phyloP scores from a whole-genome alignment of 495 filamentous ascomycete species.

The Xylaria cubensis region DNA sequence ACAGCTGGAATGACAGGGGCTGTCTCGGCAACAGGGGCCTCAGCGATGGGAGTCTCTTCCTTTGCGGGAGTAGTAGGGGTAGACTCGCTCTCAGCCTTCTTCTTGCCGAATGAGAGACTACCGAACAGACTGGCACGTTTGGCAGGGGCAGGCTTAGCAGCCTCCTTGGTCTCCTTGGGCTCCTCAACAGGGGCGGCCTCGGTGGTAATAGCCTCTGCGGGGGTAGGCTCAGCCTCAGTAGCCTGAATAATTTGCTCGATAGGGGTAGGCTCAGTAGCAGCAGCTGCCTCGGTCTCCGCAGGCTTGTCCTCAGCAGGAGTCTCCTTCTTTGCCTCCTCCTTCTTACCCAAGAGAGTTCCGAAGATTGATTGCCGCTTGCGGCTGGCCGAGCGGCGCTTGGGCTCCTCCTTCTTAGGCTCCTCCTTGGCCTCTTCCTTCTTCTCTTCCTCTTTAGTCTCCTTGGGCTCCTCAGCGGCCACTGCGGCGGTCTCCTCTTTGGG shows the following conservation, averaged over 20 bases:
- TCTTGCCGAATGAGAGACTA: slow-evolving; percentile 59
- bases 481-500: slow-evolving; percentile 56
- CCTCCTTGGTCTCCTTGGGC: slow-evolving; percentile 40
- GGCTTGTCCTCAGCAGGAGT: slow-evolving; percentile 56
- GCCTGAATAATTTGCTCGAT: slow-evolving; percentile 32
- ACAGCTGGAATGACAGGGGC: slow-evolving; percentile 65
- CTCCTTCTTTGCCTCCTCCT: slow-evolving; percentile 71
- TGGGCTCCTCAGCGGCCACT: slow-evolving; percentile 53
- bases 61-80: slow-evolving; percentile 40
- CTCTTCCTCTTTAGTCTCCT: slow-evolving; percentile 51
- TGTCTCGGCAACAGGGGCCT: slow-evolving; percentile 56
- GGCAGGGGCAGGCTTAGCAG: slow-evolving; percentile 45
- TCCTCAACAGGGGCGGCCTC: slow-evolving; percentile 47
- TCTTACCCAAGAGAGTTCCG: slow-evolving; percentile 75
- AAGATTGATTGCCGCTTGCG: slow-evolving; percentile 89
- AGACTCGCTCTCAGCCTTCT: slow-evolving; percentile 51
- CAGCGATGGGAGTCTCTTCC: slow-evolving; percentile 48
- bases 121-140: slow-evolving; percentile 62
- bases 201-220: slow-evolving; percentile 34
- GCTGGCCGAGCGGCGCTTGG: slow-evolving; percentile 76
- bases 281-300: slow-evolving; percentile 42
- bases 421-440: slow-evolving; percentile 50
- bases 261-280: slow-evolving; percentile 39
- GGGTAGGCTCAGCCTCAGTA: slow-evolving; percentile 48
- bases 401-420: slow-evolving; percentile 50